phyloP scores from a whole-genome alignment of 805 yeast species.

The Pichia nanzhaoensis region DNA sequence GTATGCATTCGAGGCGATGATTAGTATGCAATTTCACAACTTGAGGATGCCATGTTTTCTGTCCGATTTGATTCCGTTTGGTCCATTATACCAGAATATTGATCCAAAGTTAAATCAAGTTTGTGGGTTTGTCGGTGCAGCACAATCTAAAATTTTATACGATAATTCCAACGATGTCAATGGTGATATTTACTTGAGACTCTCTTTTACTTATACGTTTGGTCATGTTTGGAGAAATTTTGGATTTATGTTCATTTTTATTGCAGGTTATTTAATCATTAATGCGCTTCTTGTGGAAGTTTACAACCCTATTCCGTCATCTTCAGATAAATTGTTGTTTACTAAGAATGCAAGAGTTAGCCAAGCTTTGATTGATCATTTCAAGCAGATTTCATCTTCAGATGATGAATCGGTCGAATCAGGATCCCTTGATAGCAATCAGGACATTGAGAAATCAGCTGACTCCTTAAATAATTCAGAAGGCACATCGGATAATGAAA shows the following conservation, averaged over 20 bases:
- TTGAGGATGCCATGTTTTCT: conserved; percentile 44
- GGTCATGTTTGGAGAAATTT: conserved; percentile 75
- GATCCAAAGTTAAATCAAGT: conserved; percentile 33
- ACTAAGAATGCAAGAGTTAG: conserved; percentile 25
- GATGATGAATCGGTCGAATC: conserved; percentile 1
- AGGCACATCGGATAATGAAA: conserved; percentile 26
- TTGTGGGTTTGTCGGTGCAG: conserved; percentile 50
- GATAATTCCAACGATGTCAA: conserved; percentile 33
- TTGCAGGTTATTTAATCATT: conserved; percentile 33
- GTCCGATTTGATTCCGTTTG: conserved; percentile 42
- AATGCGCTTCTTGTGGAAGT: conserved; percentile 27
- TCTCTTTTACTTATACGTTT: conserved; percentile 44
- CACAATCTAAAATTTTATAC: conserved; percentile 17
- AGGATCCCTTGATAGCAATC: not conserved
- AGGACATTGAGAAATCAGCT: conserved; percentile 1
- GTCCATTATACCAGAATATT: conserved; percentile 44
- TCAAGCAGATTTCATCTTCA: conserved; percentile 7
- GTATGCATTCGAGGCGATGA: conserved; percentile 46
- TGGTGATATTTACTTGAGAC: conserved; percentile 44
- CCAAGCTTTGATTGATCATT: conserved; percentile 21
- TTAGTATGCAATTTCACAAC: conserved; percentile 51
- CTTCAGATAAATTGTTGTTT: conserved; percentile 30
- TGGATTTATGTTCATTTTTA: conserved; percentile 43
- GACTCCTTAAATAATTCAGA: conserved; percentile 17
- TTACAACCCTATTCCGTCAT: conserved; percentile 25